Conservation (phyloP, 2,329 filamentous ascomycete species). For the Colletotrichum sp. region DNA sequence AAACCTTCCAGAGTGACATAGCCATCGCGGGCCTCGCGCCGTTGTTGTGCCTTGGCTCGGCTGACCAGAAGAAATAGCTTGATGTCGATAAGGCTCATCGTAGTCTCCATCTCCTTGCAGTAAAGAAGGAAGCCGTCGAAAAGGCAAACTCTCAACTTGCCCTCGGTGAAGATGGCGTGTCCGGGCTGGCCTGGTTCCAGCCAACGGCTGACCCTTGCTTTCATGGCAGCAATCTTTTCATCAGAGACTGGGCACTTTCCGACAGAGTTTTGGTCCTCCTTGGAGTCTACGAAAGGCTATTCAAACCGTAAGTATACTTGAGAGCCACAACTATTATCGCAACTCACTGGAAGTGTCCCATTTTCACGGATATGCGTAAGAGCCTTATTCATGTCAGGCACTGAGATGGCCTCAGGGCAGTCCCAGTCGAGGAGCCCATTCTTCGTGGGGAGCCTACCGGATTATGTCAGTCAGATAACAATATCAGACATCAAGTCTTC, state of each 20-base stretch:
- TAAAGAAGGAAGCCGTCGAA: slow-evolving; percentile 92
- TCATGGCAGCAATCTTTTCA: slow-evolving; percentile 49
- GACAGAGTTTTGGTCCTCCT: slow-evolving; percentile 68
- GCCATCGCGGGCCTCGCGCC: slow-evolving; percentile 72
- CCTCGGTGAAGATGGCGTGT: slow-evolving; percentile 35
- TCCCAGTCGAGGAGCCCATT: slow-evolving; percentile 87
- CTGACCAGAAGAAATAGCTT: slow-evolving; percentile 79
- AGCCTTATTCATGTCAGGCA: slow-evolving; percentile 69
- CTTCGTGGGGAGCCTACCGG: slow-evolving; percentile 55
- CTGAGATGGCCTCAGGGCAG: slow-evolving; percentile 78
- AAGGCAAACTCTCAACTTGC: slow-evolving; percentile 64
- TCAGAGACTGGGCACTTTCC: slow-evolving; percentile 59
- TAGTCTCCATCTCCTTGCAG: slow-evolving; percentile 57
- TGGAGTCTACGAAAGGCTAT: slow-evolving; percentile 56
- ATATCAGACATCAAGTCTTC: slow-evolving; percentile 3
- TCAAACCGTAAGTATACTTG: background rate
- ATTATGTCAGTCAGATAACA: background rate
- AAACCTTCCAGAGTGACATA: slow-evolving; percentile 89
- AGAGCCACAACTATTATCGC: background rate
- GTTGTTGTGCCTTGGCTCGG: slow-evolving; percentile 65
- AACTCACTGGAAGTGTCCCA: slow-evolving; percentile 68
- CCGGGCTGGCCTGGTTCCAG: slow-evolving; percentile 49
- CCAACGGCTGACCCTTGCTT: slow-evolving; percentile 52
- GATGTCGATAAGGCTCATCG: slow-evolving; percentile 71
- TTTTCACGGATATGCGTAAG: slow-evolving; percentile 73